These are phyloP conservation scores for Ophiostoma triangulosporum DNA, from an alignment of 2,329 filamentous ascomycete genomes.

Conservation along the genomic window DNA sequence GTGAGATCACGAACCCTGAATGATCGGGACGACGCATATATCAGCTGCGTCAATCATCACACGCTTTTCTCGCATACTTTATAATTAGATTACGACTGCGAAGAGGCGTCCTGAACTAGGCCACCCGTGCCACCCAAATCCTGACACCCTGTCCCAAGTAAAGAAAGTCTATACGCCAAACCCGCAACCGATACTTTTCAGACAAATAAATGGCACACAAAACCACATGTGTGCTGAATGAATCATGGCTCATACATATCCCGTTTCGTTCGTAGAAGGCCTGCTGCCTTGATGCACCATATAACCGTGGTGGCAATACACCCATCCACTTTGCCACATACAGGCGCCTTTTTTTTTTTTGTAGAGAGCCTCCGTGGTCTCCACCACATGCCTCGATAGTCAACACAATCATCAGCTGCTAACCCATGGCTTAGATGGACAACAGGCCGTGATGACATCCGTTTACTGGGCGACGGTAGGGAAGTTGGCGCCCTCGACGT, in stretches of 20 bases:
- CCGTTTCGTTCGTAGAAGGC: not conserved
- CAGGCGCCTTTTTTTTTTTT: no score
- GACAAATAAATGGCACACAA: not conserved
- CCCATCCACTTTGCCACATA: not conserved
- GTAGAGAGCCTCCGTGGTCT: no score
- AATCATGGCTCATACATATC: not conserved
- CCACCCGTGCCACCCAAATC: not conserved
- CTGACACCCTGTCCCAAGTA: not conserved
- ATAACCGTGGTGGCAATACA: not conserved
- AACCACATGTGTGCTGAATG: not conserved
- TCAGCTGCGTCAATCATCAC: no score
- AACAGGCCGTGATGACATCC: not conserved
- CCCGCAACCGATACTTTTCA: not conserved
- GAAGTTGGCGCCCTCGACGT: conserved; percentile 21
- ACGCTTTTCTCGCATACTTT: not conserved
- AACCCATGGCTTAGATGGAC: not conserved
- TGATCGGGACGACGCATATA: no score
- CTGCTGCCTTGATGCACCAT: not conserved
- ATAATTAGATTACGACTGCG: not conserved
- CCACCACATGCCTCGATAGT: not conserved
- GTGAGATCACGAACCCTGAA: no score
- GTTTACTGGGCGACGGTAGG: conserved; percentile 18
- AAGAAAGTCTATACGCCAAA: not conserved
- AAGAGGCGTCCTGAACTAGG: not conserved
- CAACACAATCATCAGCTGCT: not conserved